A percentile compares a stretch with the other conserved stretches of the same genome.
These are phyloP conservation scores for Arthrobotrys megalospora DNA, from an alignment of 2,329 filamentous ascomycete genomes.

Conservation along the genomic window DNA sequence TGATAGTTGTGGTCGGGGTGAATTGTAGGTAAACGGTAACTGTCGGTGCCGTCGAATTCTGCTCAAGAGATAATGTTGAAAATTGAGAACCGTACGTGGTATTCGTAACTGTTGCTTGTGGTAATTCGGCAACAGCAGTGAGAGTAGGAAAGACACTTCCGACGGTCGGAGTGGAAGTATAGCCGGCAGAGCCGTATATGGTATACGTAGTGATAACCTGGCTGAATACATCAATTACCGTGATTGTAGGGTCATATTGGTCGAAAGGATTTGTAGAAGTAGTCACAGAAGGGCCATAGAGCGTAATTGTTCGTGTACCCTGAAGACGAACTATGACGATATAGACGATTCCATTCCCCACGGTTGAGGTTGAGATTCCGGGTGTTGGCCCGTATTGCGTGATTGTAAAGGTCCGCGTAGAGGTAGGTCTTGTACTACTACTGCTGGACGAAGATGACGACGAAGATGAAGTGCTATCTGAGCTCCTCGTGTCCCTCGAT, in stretches of 20 bases:
- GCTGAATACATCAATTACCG: slow-evolving; percentile 25
- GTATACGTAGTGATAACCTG: slow-evolving; percentile 39
- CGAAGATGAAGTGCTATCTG: not conserved
- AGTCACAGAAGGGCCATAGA: slow-evolving; percentile 16
- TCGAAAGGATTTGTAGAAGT: slow-evolving; percentile 33
- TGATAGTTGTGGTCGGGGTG: slow-evolving; percentile 20
- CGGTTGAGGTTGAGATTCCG: slow-evolving; percentile 18
- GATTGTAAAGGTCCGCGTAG: slow-evolving; percentile 8
- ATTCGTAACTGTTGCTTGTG: slow-evolving; percentile 41
- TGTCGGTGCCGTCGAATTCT: slow-evolving; percentile 28
- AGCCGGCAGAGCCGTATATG: slow-evolving; percentile 32
- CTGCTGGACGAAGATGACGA: not conserved
- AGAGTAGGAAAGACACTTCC: slow-evolving; percentile 46
- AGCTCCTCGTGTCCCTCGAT: not conserved
- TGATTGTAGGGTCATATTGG: slow-evolving; percentile 36
- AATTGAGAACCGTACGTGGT: slow-evolving; percentile 38
- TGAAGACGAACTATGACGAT: slow-evolving; percentile 24
- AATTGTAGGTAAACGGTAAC: slow-evolving; percentile 40
- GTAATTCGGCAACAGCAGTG: slow-evolving; percentile 44
- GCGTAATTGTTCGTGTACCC: slow-evolving; percentile 6
- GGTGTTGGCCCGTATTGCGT: slow-evolving; percentile 37
- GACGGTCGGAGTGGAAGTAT: slow-evolving; percentile 41
- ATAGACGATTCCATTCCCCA: slow-evolving; percentile 28
- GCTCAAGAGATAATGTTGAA: slow-evolving; percentile 31
- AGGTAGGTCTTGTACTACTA: not conserved